Evolutionary conservation across 306 rosid genomes (phyloP), one percentile per base, ranked within the genome.

Genomic region (Prunus padus): DNA sequence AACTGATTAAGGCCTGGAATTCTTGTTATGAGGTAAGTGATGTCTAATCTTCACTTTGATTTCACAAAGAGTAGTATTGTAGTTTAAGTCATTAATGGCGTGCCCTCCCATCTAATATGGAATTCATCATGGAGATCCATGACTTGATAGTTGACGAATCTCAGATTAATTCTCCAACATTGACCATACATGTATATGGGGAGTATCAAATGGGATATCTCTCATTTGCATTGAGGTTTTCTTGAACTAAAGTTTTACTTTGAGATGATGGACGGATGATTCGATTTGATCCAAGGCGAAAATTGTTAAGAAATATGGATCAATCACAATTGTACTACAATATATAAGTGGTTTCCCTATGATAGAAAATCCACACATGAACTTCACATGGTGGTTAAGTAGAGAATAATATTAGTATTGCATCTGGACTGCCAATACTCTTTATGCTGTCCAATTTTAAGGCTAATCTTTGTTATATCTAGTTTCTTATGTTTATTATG

Each of bases 1-100:
- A 89, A 76, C 81, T 86, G 42, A 33, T 84, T 51, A 80, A 33
- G 77, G 93, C 93, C 20, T 89, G 93, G 93, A 86, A 42, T 78
- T 78, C 93, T 57, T 89, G 93, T 61, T 79, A 76, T 56, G 84
- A 85, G 81, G 93, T 89, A 71, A 71, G 61, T 67, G 30, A 70
- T 50, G 60, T 45, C 11, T 10, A 47, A 25, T 71, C 23, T 12
- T 67, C 20, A 22, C 18, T 63, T 30, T 61, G 47, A 23, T 45
- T 23, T 22, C 16, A 25, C 22, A 9, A 5, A 40, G 9, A 16
- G 42, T 56, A 15, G 15, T 25, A 47, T 51, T 74, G 45, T 37
- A n/a, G 26, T 50, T 50, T 64, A 16, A 50, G 64, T 12, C 47
- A 20, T 49, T n/a, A 49, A 65, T 42, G 25, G 14, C 40, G 9